Evolutionary conservation across 140 eudicot species (phyloP).

Genomic region (Senecio squalidus): DNA sequence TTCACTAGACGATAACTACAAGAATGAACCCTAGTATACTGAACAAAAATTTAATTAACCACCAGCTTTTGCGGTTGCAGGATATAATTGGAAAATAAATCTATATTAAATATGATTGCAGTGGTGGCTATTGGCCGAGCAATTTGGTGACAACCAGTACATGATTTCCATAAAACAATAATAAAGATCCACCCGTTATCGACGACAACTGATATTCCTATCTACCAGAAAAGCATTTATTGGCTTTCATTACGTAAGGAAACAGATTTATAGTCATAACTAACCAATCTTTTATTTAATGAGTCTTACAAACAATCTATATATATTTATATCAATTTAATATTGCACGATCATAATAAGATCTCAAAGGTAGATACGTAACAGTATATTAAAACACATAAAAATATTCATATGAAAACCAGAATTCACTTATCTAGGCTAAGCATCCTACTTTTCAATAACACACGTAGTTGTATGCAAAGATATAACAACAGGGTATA

Average conservation of each 20-base stretch:
- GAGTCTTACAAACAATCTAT: background rate
- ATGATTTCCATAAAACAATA: background rate
- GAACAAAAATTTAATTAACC: background rate
- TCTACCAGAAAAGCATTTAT: background rate
- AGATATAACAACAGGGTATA: background rate
- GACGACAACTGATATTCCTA: background rate
- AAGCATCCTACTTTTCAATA: background rate
- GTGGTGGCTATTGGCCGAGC: background rate
- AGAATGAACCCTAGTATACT: too few species aligned
- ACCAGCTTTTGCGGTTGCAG: background rate
- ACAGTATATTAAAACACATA: background rate
- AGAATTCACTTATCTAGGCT: slow-evolving; percentile 8
- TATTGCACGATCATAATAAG: background rate
- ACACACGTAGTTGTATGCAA: too few species aligned
- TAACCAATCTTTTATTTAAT: background rate
- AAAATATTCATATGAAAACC: background rate
- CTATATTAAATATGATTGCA: background rate
- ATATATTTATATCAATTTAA: background rate
- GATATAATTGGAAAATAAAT: background rate
- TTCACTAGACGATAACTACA: background rate
- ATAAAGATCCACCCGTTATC: background rate
- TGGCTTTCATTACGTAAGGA: background rate
- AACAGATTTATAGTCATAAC: background rate
- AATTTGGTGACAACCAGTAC: background rate
- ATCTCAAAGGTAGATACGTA: background rate